Percentiles rank a stretch among this genome's conserved stretches.
These are phyloP conservation scores for Solanum paucissectum DNA, from an alignment of 257 asterid species.

Conservation along the genomic window DNA sequence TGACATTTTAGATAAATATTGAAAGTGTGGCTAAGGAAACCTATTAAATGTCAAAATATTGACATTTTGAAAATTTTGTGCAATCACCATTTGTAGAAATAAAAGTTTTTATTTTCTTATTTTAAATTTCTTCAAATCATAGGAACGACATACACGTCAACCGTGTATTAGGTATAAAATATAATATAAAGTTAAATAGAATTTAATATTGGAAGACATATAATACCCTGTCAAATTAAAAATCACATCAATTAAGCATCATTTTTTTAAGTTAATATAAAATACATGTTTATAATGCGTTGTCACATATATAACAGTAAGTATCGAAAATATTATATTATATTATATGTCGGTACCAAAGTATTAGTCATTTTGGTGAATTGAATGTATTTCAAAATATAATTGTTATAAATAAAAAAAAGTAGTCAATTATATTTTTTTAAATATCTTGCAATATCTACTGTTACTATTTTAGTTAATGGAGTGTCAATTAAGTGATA, in stretches of 20 bases:
- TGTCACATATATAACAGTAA: background rate
- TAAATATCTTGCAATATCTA: background rate
- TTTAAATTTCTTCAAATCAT: background rate
- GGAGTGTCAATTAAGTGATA: background rate
- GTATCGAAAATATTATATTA: background rate
- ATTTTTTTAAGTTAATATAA: background rate
- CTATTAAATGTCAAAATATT: no score
- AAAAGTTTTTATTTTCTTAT: background rate
- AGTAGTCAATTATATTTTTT: background rate
- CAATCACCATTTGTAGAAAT: background rate
- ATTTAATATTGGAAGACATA: background rate
- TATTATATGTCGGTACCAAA: background rate
- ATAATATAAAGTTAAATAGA: background rate
- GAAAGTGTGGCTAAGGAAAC: no score
- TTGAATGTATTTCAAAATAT: background rate
- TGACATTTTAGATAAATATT: no score
- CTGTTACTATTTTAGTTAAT: background rate
- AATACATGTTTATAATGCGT: background rate
- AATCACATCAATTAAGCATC: background rate
- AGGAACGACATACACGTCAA: background rate
- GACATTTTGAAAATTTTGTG: background rate
- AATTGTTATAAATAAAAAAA: background rate
- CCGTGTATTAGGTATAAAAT: background rate
- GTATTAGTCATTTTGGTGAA: background rate
- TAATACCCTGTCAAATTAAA: background rate